Base-by-base conservation (phyloP, 352 stramenopile species). In the Phytophthora ramorum region DNA sequence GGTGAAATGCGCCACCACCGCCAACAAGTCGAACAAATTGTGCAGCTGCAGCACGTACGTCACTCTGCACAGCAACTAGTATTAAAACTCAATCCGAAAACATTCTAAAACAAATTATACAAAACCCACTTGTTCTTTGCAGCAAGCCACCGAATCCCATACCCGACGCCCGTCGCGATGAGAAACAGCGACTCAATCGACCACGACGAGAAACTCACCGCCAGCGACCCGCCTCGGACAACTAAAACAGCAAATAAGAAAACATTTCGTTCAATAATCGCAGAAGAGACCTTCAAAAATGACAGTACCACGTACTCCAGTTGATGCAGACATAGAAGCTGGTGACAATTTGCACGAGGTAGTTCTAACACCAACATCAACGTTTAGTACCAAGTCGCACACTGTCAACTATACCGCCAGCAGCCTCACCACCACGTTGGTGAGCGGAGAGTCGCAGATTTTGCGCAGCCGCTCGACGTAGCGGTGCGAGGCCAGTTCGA, bases 11-110 rank as follows among this genome's bases (percentile, higher is more conserved):
- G 89, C 92, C 32, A 94, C 82, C 9, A 95, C 53, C 44, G 89
- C 92, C 17, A 96, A 58, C 56, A 96, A 65, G 59, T 96, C 89
- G 47, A 96, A 92, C 28, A 95, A 52, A 49, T 81, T 90, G 63
- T 92, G 78, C 19, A 93, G 70, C 44, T 84, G 58, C 16, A 93
- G 54, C 26, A 79, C 85, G 49, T 73, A 92, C 12, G 62, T 76
- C 7, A 92, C 70, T 76, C 83, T 94, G 43, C 16, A 38, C 13
- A 52, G 28, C 5, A 34, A 34, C 43, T 19, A 53, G 44, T 16
- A 22, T 41, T 7, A 71, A 16, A 17, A 40, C n/a, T 22, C 10
- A 34, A 54, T 8, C 12, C 40, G 9, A 0, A 53, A 35, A 48
- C 19, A 10, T 19, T 32, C n/a, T 22, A 49, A 57, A 48, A 49